These are phyloP conservation scores for Collybia sordida DNA, from an alignment of 768 basidiomycete genomes.

Conservation along the genomic window DNA sequence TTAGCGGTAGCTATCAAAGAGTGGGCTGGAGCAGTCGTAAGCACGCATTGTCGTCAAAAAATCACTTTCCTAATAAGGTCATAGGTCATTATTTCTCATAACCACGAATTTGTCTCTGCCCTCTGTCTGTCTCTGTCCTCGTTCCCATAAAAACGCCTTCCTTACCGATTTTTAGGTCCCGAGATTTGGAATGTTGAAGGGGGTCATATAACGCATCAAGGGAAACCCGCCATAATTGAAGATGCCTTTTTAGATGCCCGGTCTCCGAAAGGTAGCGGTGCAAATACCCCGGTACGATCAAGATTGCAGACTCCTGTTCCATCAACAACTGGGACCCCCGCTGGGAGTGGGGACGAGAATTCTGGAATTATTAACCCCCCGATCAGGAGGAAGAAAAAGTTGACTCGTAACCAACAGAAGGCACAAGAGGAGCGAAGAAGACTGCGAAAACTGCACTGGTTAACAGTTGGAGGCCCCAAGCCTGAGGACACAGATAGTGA, in stretches of 20 bases:
- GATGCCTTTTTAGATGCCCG: conserved; percentile 75
- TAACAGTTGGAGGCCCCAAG: conserved; percentile 77
- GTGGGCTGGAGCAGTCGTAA: conserved; percentile 89
- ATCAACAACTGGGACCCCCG: conserved; percentile 74
- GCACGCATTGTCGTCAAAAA: conserved; percentile 15
- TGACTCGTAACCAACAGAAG: conserved; percentile 87
- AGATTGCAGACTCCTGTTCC: conserved; percentile 67
- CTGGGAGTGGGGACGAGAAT: conserved; percentile 76
- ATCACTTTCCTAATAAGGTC: background rate
- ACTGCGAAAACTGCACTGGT: conserved; percentile 79
- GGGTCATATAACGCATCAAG: conserved; percentile 83
- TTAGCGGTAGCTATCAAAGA: conserved; percentile 93
- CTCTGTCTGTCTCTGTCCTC: conserved; percentile 55
- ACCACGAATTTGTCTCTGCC: conserved; percentile 82
- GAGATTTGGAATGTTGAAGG: conserved; percentile 95
- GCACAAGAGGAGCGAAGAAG: conserved; percentile 84
- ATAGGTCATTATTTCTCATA: conserved; percentile 95
- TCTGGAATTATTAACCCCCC: conserved; percentile 28
- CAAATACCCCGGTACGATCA: conserved; percentile 71
- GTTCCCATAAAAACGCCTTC: conserved; percentile 6
- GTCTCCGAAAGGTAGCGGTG: conserved; percentile 68
- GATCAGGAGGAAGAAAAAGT: conserved; percentile 85
- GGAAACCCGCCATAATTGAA: conserved; percentile 83
- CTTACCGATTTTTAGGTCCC: conserved; percentile 49
- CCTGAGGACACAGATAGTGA: conserved; percentile 84